Conservation (phyloP, 2,329 filamentous ascomycete species). For the Trichoderma atroviride region DNA sequence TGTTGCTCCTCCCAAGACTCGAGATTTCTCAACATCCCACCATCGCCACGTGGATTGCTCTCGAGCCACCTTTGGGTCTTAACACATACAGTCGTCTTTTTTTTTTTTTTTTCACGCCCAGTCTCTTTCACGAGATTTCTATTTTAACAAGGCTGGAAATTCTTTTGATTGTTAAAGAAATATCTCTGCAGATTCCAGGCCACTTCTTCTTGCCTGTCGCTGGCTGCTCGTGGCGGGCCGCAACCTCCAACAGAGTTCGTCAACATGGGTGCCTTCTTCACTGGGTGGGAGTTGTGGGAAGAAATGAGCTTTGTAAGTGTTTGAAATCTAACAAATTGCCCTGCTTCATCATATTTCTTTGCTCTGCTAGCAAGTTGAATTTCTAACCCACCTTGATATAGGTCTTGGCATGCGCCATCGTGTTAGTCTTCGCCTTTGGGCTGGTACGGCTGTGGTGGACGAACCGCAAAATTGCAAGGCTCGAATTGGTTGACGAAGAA, state of each 20-base stretch:
- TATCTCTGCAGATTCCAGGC: not conserved
- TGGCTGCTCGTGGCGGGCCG: not conserved
- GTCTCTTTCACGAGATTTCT: not conserved
- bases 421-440: conserved; percentile 68
- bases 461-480: conserved; percentile 57
- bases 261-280: conserved; percentile 58
- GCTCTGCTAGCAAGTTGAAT: not conserved
- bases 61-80: conserved; percentile 22
- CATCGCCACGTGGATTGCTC: conserved; percentile 24
- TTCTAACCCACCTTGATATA: conserved; percentile 39
- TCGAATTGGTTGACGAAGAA: conserved; percentile 67
- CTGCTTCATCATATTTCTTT: not conserved
- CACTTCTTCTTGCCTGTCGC: not conserved
- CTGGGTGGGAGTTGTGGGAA: conserved; percentile 79
- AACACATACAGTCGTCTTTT: not conserved
- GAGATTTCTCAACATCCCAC: conserved; percentile 4
- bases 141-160: not conserved
- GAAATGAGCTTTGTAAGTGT: conserved; percentile 83
- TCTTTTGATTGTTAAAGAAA: not conserved
- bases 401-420: conserved; percentile 73
- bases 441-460: conserved; percentile 67
- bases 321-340: not conserved
- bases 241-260: not conserved
- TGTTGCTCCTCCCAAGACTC: conserved; percentile 19
- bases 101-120: not conserved